phyloP scores from a whole-genome alignment of 163 green algal genomes.

The Chlamydomonas reinhardtii region DNA sequence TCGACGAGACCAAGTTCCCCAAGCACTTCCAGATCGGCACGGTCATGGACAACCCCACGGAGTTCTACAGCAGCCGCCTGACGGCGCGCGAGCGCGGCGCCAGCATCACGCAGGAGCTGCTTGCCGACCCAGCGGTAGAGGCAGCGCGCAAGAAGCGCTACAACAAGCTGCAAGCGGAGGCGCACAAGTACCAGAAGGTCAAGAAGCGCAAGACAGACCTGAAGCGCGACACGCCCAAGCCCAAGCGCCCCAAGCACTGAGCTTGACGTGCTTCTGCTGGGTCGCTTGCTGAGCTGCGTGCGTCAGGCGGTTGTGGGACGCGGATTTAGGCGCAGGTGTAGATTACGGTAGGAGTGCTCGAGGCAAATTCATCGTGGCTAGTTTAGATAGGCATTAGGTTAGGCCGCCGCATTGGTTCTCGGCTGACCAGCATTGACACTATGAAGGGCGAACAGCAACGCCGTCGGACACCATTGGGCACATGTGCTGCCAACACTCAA shows the following conservation, averaged over 20 bases:
- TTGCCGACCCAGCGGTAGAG: slow-evolving; percentile 45
- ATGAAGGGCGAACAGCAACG: no score
- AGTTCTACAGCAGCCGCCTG: slow-evolving; percentile 65
- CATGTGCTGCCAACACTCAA: no score
- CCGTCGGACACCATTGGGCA: no score
- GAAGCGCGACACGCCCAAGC: slow-evolving; percentile 18
- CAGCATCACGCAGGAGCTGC: slow-evolving; percentile 67
- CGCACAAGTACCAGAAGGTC: slow-evolving; percentile 41
- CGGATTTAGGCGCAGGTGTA: background rate
- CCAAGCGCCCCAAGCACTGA: slow-evolving; percentile 50
- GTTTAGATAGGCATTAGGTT: background rate
- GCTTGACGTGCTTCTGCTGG: no score
- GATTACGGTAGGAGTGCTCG: no score
- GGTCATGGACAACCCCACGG: slow-evolving; percentile 65
- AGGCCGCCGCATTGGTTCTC: no score
- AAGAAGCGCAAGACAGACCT: slow-evolving; percentile 62
- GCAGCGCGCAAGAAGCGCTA: slow-evolving; percentile 65
- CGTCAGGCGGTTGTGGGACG: no score
- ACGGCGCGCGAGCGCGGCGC: slow-evolving; percentile 54
- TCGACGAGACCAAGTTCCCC: slow-evolving; percentile 78
- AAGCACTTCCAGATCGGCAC: slow-evolving; percentile 75
- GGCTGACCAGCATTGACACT: no score
- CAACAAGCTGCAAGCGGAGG: slow-evolving; percentile 65
- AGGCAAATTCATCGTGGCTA: no score
- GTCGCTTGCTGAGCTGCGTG: no score